Evolutionary conservation across 2,329 filamentous ascomycete species (phyloP), one percentile per base, ranked within the genome.

Genomic region (Penicillium sp.): DNA sequence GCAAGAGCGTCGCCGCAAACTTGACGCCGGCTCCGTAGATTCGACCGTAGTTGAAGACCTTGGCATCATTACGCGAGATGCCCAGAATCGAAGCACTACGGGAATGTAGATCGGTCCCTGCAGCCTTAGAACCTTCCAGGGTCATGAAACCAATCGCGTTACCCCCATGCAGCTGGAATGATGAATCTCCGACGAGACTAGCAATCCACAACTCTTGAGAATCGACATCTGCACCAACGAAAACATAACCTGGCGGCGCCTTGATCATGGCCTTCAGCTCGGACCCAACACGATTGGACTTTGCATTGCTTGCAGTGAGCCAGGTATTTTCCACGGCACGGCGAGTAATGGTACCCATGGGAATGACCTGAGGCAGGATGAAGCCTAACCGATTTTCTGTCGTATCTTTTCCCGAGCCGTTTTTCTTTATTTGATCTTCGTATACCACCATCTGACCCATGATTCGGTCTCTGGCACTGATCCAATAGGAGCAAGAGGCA

Each of bases 71-170:
- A 61, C 95, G 86, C 2, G 92, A 96, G 61, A 99, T 99, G 6
- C 93, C 94, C 2, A 99, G 77, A 58, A 99, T 99, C 6, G 85
- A 83, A 1, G 95, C 96, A 31, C 95, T 99, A 35, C 94, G 90
- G 6, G 93, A 97, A 76, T 99, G 94, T 56, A 98, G 79, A 75
- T 99, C 94, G 0, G 94, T 99, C 4, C 94, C 94, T 2, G 91
- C 92, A 6, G 92, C 88, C 77, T 99, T 98, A 51, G 92, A 95
- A 14, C 95, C 94, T 78, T 99, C 96, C 1, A 99, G 82, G 0
- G 95, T 99, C 96, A 99, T 99, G 80, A 99, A 99, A 0, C 96
- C 95, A 59, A 99, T 91, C 1, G 96, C 95, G 72, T 97, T 98
- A 54, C 95, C 96, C 43, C 95, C 96, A 67, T 99, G 95, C 1